Base-by-base conservation (phyloP, 345 rosid genomes). In the Moricandia arvensis region DNA sequence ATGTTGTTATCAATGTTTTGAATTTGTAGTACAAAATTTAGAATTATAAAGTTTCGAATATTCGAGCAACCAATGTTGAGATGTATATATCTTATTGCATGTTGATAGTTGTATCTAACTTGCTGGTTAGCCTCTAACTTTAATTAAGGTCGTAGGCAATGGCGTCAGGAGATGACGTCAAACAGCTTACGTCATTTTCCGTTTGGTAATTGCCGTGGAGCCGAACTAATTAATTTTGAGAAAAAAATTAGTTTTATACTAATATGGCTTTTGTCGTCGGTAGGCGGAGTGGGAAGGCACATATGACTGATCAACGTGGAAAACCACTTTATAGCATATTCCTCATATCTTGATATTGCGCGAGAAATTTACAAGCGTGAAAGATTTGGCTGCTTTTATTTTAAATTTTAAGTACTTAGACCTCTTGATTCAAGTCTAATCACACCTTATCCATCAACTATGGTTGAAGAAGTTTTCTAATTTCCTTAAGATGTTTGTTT, bases 231-330 rank as follows among this genome's bases (percentile, higher is more conserved):
- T 26, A n/a, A n/a, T 5, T 4, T 33, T 6, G 24, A n/a, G 27
- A 24, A 6, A 2, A 29, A 29, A 21, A 13, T 0, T 7, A 18
- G 45, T 16, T 30, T 1, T 4, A 47, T 18, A 24, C 27, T 41
- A 18, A 13, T 15, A 27, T 4, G 3, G 43, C 0, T 63, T 57
- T 65, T 66, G 66, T 66, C 71, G 58, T 65, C 38, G 70, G 4
- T 73, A 64, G 65, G 66, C 72, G 21, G 45, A 34, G 37, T 58
- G 47, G 72, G 77, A 64, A 53, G 43, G 24, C 58, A 55, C 47
- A 8, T 6, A 7, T 5, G 62, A 13, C 45, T 33, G 26, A 8
- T 30, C 47, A 58, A 57, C 71, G 71, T 54, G 64, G 12, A 15
- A 24, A n/a, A 8, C 21, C 37, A 26, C 24, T n/a, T 26, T 64